Percentiles rank a stretch among this genome's conserved stretches.
Evolutionary conservation across 805 yeast species (phyloP).

Genomic region (Sugiyamaella boreocaroliniensis): DNA sequence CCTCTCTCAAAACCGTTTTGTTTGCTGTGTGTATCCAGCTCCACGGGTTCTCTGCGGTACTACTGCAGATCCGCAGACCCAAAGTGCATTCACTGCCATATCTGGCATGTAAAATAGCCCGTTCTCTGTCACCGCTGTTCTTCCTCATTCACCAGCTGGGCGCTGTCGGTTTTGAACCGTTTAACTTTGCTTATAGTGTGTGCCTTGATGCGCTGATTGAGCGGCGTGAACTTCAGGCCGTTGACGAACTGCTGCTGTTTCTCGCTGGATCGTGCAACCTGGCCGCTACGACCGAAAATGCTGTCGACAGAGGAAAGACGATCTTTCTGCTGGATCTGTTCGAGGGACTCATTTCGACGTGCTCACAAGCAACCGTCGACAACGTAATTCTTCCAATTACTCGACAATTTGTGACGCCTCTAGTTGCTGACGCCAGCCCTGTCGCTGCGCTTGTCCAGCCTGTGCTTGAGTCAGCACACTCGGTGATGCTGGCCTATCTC

Average conservation of each 20-base stretch:
- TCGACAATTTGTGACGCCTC: slow-evolving; percentile 10
- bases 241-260: slow-evolving; percentile 22
- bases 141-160: slow-evolving; percentile 26
- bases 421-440: not conserved
- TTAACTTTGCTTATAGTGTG: slow-evolving; percentile 51
- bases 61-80: slow-evolving; percentile 9
- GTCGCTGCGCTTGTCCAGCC: slow-evolving; percentile 18
- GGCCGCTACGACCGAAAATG: slow-evolving; percentile 19
- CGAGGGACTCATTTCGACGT: slow-evolving; percentile 27
- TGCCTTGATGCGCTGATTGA: slow-evolving; percentile 39
- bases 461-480: slow-evolving; percentile 57
- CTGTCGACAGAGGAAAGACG: slow-evolving; percentile 26
- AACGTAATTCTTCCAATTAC: slow-evolving; percentile 29
- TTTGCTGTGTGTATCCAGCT: slow-evolving; percentile 24
- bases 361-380: slow-evolving; percentile 35
- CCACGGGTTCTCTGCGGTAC: slow-evolving; percentile 20
- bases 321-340: slow-evolving; percentile 29
- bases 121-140: slow-evolving; percentile 19
- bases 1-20: slow-evolving; percentile 17
- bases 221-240: slow-evolving; percentile 20
- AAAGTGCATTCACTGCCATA: slow-evolving; percentile 4
- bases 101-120: slow-evolving; percentile 18
- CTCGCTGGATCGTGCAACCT: slow-evolving; percentile 28
- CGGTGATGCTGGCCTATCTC: slow-evolving; percentile 43
- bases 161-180: slow-evolving; percentile 33